Evolutionary conservation across 1,284 basidiomycete species (phyloP), one percentile per base, ranked within the genome.

Genomic region (Sanguinoderma infundibulare): DNA sequence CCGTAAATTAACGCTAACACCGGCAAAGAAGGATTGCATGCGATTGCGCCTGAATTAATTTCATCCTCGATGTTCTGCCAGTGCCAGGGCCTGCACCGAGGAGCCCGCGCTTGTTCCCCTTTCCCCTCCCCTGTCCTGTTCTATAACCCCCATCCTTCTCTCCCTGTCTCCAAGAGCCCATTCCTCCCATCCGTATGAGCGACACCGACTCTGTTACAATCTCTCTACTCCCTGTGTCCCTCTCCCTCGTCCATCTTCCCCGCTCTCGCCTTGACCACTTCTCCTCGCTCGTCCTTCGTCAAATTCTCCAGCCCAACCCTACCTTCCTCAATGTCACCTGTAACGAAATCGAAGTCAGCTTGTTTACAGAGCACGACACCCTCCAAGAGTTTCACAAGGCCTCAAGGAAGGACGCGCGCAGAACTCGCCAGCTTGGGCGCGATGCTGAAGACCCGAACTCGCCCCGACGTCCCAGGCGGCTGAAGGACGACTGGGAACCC

Each of bases 251-350:
- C 58, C 89, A 87, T 70, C 83, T 91, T 61, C 73, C 89, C 58
- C 86, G 89, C 59, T 80, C 82, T 26, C 85, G 90, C 59, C 81
- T 91, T 26, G 71, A 79, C 26, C 76, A 81, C 12, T 79, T 90
- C 61, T 83, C 83, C 5, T 83, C 87, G 63, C 85, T 84, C 51
- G 74, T 91, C 68, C 81, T 91, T 64, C 83, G 83, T 61, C 87
- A 89, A 73, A 84, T 91, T 63, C 83, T 91, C 51, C 83, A 84
- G 38, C 87, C 87, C 3, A 79, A 78, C 64, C 86, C 87, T 15
- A 80, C 80, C 10, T 92, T 91, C 72, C 79, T 92, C 71, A 91
- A 87, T 70, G 80, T 91, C 64, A 90, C 89, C 52, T 88, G 83
- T 75, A 91, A 91, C 70, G 84, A 90, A 67, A 82, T 90, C 63